Conservation (phyloP, 2,329 filamentous ascomycete genomes). For the Sporothrix inflata region DNA sequence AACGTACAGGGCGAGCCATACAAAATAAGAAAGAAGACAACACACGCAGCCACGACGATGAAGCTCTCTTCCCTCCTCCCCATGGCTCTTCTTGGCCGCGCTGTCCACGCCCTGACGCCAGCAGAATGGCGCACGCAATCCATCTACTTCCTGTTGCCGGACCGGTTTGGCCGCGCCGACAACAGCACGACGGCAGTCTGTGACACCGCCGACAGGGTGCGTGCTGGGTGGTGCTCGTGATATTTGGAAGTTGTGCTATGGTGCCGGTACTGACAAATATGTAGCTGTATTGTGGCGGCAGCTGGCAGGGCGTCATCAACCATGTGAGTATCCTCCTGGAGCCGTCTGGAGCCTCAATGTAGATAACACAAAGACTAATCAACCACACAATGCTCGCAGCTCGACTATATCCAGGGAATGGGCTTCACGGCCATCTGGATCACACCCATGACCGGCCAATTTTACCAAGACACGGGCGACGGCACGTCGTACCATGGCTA, state of each 20-base stretch:
- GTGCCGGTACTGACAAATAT: too few relatives aligned
- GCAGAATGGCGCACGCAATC: slow-evolving; percentile 55
- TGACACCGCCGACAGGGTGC: slow-evolving; percentile 35
- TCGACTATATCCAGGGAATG: slow-evolving; percentile 67
- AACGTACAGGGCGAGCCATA: too few relatives aligned
- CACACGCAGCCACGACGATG: not conserved
- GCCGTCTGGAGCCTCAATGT: too few relatives aligned
- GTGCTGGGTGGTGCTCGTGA: too few relatives aligned
- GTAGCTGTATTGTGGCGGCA: slow-evolving; percentile 60
- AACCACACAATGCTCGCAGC: slow-evolving; percentile 31
- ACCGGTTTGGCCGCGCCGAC: slow-evolving; percentile 55
- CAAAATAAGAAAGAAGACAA: too few relatives aligned
- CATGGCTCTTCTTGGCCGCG: slow-evolving; percentile 1
- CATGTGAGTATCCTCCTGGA: slow-evolving; percentile 30
- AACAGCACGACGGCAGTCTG: slow-evolving; percentile 51
- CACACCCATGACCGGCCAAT: slow-evolving; percentile 55
- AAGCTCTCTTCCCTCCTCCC: slow-evolving; percentile 19
- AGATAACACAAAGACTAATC: too few relatives aligned
- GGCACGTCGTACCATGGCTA: slow-evolving; percentile 56
- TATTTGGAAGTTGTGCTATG: too few relatives aligned
- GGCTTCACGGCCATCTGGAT: slow-evolving; percentile 64
- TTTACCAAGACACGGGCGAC: slow-evolving; percentile 40
- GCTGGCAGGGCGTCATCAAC: slow-evolving; percentile 60
- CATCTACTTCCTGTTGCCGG: slow-evolving; percentile 63
- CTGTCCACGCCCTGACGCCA: slow-evolving; percentile 24